phyloP scores from a whole-genome alignment of 148 eudicot genomes.

The Amaranthus cruentus region DNA sequence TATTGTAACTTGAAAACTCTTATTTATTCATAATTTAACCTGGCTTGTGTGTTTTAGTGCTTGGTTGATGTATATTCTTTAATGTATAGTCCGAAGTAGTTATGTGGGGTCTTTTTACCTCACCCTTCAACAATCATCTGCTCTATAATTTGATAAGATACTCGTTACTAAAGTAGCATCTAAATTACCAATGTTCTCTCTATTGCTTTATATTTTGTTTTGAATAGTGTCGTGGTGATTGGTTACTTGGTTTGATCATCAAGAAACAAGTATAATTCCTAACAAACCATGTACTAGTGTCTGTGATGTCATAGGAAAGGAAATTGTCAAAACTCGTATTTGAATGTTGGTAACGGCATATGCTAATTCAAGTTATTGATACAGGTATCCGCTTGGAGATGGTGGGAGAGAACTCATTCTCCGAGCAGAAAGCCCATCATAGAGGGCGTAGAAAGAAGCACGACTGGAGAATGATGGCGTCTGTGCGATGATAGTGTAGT shows the following conservation, averaged over 20 bases:
- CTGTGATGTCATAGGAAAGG: not conserved
- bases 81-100: too few species aligned
- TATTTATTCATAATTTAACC: too few species aligned
- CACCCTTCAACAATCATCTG: too few species aligned
- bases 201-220: too few species aligned
- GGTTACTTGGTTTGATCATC: not conserved
- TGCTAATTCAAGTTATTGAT: conserved; percentile 16
- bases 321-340: not conserved
- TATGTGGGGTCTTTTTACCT: too few species aligned
- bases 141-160: too few species aligned
- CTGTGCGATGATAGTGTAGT: conserved; percentile 24
- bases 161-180: too few species aligned
- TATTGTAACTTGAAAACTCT: too few species aligned
- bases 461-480: conserved; percentile 57
- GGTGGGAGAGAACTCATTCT: conserved; percentile 59
- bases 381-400: conserved; percentile 43
- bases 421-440: conserved; percentile 63
- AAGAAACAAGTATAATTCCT: not conserved
- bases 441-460: conserved; percentile 74
- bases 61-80: too few species aligned
- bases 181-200: too few species aligned
- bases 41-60: too few species aligned
- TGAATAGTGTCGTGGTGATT: too few species aligned
- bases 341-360: not conserved
- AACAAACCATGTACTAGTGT: not conserved